Base-by-base conservation (phyloP, 306 rosid species). In the Prunus fruticosa region DNA sequence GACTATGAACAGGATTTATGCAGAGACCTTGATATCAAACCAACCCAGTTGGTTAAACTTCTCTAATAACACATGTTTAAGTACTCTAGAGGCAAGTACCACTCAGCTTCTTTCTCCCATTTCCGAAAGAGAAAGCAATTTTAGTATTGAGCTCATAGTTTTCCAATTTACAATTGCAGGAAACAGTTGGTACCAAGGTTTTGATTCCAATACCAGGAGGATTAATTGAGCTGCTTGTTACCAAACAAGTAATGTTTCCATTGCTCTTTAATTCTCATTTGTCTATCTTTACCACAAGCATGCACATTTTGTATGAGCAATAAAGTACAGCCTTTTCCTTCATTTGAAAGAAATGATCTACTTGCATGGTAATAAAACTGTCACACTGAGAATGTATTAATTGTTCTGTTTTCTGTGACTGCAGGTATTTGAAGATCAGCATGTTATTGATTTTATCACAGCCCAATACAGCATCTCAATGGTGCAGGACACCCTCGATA, bases 161-260 rank as follows among this genome's bases (percentile, higher is more conserved):
- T 28, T 56, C 25, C 2, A 61, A 15, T 11, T 65, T 46, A 27
- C 38, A 11, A 67, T 61, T 84, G 81, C 80, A 87, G 96, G 93
- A 93, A 85, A 78, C 81, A 80, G 63, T 72, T 80, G 95, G 93
- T 65, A 90, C 93, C 58, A 89, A 80, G 80, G 96, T 88, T 77
- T 78, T 90, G 79, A 79, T 93, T 84, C 96, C 96, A 12, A 77
- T 89, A 63, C 86, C 91, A 11, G 89, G 93, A 76, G 94, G 91
- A 85, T 64, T 89, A 43, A 74, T 93, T 71, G 96, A 90, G 83
- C 80, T 93, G 50, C 86, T 90, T 81, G 91, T 89, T 60, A 64
- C 86, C 19, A 87, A 89, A 77, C 94, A 90, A 57, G 97, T 87
- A 85, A 63, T 15, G 51, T 61, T 50, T 56, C 27, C 54, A 16